Percentiles rank a stretch among this genome's conserved stretches.
Evolutionary conservation across 2,329 filamentous ascomycete genomes (phyloP).

Genomic region (Penicillium paneum): DNA sequence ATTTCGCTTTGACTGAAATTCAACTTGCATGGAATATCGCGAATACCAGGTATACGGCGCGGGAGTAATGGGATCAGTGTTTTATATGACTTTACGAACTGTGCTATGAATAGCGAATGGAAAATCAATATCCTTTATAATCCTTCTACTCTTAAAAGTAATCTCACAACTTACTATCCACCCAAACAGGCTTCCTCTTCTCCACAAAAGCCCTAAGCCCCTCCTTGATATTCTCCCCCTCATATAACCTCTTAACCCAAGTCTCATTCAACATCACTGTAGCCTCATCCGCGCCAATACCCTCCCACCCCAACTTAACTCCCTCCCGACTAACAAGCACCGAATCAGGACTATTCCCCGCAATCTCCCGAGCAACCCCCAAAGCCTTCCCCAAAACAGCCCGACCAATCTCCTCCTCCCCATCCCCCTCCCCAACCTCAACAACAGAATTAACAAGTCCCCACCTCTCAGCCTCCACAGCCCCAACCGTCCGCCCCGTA

Average conservation of each 20-base stretch:
- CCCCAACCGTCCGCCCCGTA: conserved; percentile 58
- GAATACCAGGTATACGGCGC: conserved; percentile 28
- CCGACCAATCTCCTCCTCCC: conserved; percentile 18
- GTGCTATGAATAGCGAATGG: conserved; percentile 12
- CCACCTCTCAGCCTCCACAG: conserved; percentile 62
- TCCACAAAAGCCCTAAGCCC: conserved; percentile 73
- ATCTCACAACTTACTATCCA: conserved; percentile 37
- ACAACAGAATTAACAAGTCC: conserved; percentile 70
- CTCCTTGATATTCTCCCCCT: conserved; percentile 70
- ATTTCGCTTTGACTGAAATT: conserved; percentile 18
- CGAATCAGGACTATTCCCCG: conserved; percentile 68
- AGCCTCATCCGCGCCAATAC: conserved; percentile 60
- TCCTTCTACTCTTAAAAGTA: neutral
- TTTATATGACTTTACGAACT: conserved; percentile 15
- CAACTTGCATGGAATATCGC: conserved; percentile 31
- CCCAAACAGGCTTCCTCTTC: conserved; percentile 67
- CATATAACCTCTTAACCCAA: conserved; percentile 59
- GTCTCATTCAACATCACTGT: conserved; percentile 57
- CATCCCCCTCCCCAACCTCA: conserved; percentile 17
- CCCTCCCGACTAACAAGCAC: conserved; percentile 72
- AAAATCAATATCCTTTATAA: neutral
- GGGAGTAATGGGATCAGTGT: conserved; percentile 22
- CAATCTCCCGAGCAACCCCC: conserved; percentile 59
- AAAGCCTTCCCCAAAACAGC: conserved; percentile 49
- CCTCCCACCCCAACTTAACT: conserved; percentile 70